Evolutionary conservation across 75 land plant genomes (phyloP), one percentile per base, ranked within the genome.

Genomic region (Selaginella tamariscina): DNA sequence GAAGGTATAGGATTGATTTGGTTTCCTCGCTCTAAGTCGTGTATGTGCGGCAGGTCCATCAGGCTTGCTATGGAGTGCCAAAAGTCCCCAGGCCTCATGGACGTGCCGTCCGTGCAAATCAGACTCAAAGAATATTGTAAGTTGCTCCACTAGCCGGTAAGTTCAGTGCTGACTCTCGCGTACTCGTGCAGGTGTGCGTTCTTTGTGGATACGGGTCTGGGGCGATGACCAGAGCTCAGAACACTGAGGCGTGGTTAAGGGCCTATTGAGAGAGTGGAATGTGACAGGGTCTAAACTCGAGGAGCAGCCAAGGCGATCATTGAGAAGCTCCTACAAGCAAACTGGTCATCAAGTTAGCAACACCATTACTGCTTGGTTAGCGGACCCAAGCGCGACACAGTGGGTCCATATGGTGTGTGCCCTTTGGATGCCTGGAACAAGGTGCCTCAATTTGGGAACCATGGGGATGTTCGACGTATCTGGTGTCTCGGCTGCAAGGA

Each of bases 341-440:
- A 55, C 27, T 32, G 64, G 75, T 24, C 65, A 44, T n/a, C 27
- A 49, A 9, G 69, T 39, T 21, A 26, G 67, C 66, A 84, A 84
- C 32, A 82, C 74, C 56, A 70, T 87, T 24, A 74, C 75, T 24
- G 74, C 73, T 56, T 78, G 77, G n/a, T 69, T 74, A 22, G 29
- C 56, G 72, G 85, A 87, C 57, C 77, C 81, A 22, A 75, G 75
- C 27, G 79, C 78, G 20, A 79, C 66, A 55, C 92, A 88, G 70
- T 88, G 92, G 92, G 86, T 86, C 30, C 92, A 88, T 76, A 79
- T 88, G 89, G 89, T 88, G 69, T 88, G 92, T 83, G 89, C 90
- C 22, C 77, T 88, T 26, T 88, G 92, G 92, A 88, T 82, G 54
- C 91, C 92, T 67, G 92, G 86, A 56, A 88, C 92, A 56, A 64